These are phyloP conservation scores for Leucosporidium scottii DNA, from an alignment of 768 basidiomycete species.

Conservation along the genomic window DNA sequence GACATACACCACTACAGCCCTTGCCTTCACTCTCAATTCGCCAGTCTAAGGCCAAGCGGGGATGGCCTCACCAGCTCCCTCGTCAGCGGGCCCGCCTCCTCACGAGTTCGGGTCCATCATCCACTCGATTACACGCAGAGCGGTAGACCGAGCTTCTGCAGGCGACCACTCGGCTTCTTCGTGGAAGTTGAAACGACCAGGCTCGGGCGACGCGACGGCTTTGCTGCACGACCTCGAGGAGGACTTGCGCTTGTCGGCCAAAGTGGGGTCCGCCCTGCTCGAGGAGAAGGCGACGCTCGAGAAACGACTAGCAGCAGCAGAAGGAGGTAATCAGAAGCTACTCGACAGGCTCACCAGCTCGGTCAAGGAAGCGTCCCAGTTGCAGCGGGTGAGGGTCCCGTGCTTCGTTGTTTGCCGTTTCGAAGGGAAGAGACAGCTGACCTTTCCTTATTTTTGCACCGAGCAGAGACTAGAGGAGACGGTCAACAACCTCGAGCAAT, in stretches of 20 bases:
- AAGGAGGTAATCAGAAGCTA: conserved; percentile 38
- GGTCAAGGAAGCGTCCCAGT: conserved; percentile 54
- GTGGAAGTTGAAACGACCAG: too few species aligned
- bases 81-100: too few species aligned
- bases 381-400: conserved; percentile 53
- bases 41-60: too few species aligned
- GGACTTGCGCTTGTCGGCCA: conserved; percentile 38
- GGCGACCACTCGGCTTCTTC: too few species aligned
- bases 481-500: conserved; percentile 69
- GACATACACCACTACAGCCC: too few species aligned
- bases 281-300: conserved; percentile 64
- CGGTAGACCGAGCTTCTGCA: too few species aligned
- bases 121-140: too few species aligned
- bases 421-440: not conserved
- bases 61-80: too few species aligned
- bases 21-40: too few species aligned
- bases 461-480: conserved; percentile 67
- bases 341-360: conserved; percentile 44
- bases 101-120: too few species aligned
- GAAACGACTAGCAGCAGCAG: conserved; percentile 51
- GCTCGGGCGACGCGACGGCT: not conserved
- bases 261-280: conserved; percentile 58
- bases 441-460: not conserved
- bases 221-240: conserved; percentile 14
- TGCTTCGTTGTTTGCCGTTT: conserved; percentile 4